Evolutionary conservation across 2,329 filamentous ascomycete genomes (phyloP), one percentile per base, ranked within the genome.

Genomic region (Lasiodiplodia sp.): DNA sequence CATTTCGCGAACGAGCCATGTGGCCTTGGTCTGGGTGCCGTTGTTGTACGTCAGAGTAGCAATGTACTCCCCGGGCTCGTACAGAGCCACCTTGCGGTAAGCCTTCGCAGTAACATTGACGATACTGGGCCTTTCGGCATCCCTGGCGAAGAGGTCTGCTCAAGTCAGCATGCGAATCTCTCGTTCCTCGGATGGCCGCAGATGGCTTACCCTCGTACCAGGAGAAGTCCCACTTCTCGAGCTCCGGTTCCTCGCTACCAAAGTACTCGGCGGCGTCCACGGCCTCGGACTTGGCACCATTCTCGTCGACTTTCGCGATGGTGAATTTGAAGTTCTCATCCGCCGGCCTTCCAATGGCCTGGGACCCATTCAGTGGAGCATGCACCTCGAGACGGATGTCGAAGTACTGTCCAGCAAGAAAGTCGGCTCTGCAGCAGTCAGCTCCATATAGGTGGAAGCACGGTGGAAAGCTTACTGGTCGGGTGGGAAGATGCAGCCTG

Each of bases 381-480:
- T 95, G 92, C 37, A 96, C 88, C 79, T 96, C 92, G 69, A 95
- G 87, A 69, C 92, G 90, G 71, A 96, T 90, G 77, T 96, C 93
- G 75, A 96, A 96, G 78, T 88, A 90, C 81, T 96, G 92, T 14
- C 92, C 92, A 5, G 92, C 90, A 1, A 96, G 86, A 81, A 96
- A 96, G 75, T 96, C 92, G 71, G 91, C 89, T 82, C 85, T 87
- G 70, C 21, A 60, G 23, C 31, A 11, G 37, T 64, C n/a, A 69
- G 63, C 4, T 18, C 38, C 25, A 23, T 18, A 53, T 21, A n/a
- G 4, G 4, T 34, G 34, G n/a, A 51, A 23, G 18, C 65, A 38
- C 56, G 12, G 28, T 16, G 37, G 12, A 28, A 21, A 56, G 69
- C 83, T 73, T 78, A 85, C 83, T 88, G 85, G 72, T 88, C 86